Base-by-base conservation (phyloP, 1,284 basidiomycete genomes). In the Moesziomyces antarcticus region DNA sequence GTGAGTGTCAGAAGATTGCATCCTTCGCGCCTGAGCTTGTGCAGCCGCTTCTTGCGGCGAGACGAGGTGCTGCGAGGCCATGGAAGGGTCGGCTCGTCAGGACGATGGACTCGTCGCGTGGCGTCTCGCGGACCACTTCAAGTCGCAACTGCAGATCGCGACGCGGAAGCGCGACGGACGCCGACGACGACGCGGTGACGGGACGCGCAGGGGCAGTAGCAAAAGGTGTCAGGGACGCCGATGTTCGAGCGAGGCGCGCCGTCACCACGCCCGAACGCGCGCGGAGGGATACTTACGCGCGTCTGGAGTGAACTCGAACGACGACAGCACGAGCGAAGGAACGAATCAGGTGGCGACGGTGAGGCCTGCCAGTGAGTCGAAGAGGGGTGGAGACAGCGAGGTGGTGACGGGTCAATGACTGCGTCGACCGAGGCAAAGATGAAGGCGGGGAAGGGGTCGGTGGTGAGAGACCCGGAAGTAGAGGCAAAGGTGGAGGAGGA, bases 31-130 rank as follows among this genome's bases (percentile, higher is more conserved):
- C 63, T 75, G 72, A 42, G 72, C 72, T 65, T 75, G 72, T 60
- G 72, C 72, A 53, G 67, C 72, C 52, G 72, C 72, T 65, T 75
- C 72, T 63, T 75, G 72, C 55, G 72, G 72, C 59, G 72, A 75
- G 40, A 75, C 72, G 56, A 75, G 72, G 33, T 75, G 67, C 56
- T 75, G 72, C 56, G 72, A 75, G 62, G 67, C 60, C 72, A 75
- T 75, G 59, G 60, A 60, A 64, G 51, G 27, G 35, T n/a, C 61
- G 60, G 67, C 67, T 56, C 56, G 60, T 69, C 66, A 59, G 52
- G 51, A 57, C 52, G 30, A 21, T 40, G 43, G 46, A 40, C 66
- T 69, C 66, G 45, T 49, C 66, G 60, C 66, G 51, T 33, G 30
- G 37, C 42, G 53, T 60, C 56, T 63, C 66, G 66, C 58, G 53